Evolutionary conservation across 352 stramenopile genomes (phyloP).

Genomic region (Plasmopara halstedii): DNA sequence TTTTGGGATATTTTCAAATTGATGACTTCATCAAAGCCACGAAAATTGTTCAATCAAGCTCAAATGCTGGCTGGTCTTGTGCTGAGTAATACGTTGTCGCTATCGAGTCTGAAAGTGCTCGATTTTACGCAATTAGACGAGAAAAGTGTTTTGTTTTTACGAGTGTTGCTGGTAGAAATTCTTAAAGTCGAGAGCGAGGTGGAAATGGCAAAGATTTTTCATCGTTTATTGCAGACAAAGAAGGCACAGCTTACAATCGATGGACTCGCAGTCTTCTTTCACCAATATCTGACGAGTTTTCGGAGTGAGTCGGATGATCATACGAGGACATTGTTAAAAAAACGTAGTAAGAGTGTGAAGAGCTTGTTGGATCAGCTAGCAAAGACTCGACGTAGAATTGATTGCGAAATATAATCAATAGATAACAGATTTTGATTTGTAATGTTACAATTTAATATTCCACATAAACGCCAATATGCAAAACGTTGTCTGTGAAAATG

Average conservation of each 20-base stretch:
- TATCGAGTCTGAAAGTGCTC: conserved; percentile 88
- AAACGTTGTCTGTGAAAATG: too few species aligned
- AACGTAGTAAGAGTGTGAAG: conserved; percentile 56
- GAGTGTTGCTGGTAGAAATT: conserved; percentile 68
- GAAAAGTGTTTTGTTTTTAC: conserved; percentile 85
- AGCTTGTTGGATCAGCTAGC: conserved; percentile 60
- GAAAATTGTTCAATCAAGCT: conserved; percentile 88
- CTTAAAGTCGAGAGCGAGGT: conserved; percentile 58
- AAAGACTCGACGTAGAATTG: conserved; percentile 40
- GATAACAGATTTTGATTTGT: background rate
- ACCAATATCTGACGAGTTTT: conserved; percentile 69
- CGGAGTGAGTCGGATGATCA: conserved; percentile 34
- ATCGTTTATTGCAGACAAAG: conserved; percentile 71
- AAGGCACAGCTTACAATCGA: conserved; percentile 75
- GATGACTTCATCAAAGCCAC: conserved; percentile 62
- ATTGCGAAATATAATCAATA: conserved; percentile 32
- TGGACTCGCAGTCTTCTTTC: conserved; percentile 69
- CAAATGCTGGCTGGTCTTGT: conserved; percentile 80
- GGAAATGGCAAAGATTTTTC: conserved; percentile 64
- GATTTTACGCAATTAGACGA: conserved; percentile 88
- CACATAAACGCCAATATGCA: conserved; percentile 57
- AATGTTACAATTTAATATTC: conserved; percentile 5
- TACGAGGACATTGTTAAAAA: conserved; percentile 38
- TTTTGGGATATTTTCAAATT: conserved; percentile 98
- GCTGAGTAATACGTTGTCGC: conserved; percentile 46